These are phyloP conservation scores for Chloridella minuta DNA, from an alignment of 352 stramenopile species.

Conservation along the genomic window DNA sequence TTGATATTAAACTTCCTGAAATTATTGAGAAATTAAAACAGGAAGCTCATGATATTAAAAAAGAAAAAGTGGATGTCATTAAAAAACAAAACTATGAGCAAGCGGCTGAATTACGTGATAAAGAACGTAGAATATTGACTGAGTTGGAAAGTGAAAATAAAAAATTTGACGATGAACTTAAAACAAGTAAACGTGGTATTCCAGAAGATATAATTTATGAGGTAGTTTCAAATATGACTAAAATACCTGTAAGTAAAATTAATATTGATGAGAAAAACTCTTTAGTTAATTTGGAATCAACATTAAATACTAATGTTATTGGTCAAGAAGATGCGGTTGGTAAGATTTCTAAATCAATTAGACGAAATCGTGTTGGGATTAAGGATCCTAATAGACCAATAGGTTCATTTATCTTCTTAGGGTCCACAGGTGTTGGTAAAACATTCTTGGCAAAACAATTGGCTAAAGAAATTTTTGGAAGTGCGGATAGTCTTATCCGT, in stretches of 20 bases:
- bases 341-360: conserved; percentile 52
- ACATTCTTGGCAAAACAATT: conserved; percentile 67
- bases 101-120: too few species aligned
- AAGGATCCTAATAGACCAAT: conserved; percentile 66
- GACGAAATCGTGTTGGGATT: conserved; percentile 54
- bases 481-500: conserved; percentile 60
- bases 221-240: conserved; percentile 42
- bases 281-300: conserved; percentile 58
- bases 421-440: conserved; percentile 69
- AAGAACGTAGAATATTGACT: too few species aligned
- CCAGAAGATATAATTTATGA: conserved; percentile 15
- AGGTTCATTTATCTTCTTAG: conserved; percentile 66
- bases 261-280: conserved; percentile 66
- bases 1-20: too few species aligned
- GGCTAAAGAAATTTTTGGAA: conserved; percentile 62
- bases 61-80: too few species aligned
- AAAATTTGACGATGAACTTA: too few species aligned
- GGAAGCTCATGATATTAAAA: too few species aligned
- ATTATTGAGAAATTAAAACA: too few species aligned
- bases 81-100: too few species aligned
- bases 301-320: conserved; percentile 49
- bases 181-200: too few species aligned
- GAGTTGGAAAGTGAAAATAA: too few species aligned
- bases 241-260: conserved; percentile 60
- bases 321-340: conserved; percentile 52